Conservation (phyloP, 2,329 filamentous ascomycete genomes). For the Alternaria alternata region DNA sequence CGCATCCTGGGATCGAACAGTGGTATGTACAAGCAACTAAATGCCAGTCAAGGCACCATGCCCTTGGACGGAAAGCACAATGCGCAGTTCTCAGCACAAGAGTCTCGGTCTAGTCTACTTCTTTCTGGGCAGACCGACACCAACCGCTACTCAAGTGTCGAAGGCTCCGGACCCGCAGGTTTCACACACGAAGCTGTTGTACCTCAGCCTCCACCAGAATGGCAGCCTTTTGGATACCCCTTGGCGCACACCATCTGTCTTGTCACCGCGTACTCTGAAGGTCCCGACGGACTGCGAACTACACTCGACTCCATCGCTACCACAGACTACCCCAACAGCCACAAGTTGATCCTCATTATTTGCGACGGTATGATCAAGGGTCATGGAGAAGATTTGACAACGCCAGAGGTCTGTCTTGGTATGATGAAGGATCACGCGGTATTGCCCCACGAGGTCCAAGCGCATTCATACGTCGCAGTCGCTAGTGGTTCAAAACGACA, state of each 20-base stretch:
- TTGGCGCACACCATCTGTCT: slow-evolving; percentile 92
- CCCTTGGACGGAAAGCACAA: slow-evolving; percentile 52
- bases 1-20: slow-evolving; percentile 72
- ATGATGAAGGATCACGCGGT: slow-evolving; percentile 96
- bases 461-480: slow-evolving; percentile 96
- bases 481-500: slow-evolving; percentile 95
- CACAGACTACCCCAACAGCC: slow-evolving; percentile 98
- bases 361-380: slow-evolving; percentile 99
- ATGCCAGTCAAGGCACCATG: slow-evolving; percentile 65
- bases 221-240: slow-evolving; percentile 96
- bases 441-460: slow-evolving; percentile 79
- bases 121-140: slow-evolving; percentile 54
- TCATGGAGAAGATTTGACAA: slow-evolving; percentile 83
- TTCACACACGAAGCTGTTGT: slow-evolving; percentile 97
- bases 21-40: slow-evolving; percentile 72
- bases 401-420: slow-evolving; percentile 84
- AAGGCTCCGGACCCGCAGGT: slow-evolving; percentile 83
- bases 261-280: slow-evolving; percentile 97
- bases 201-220: slow-evolving; percentile 93
- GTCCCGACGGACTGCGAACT: slow-evolving; percentile 88
- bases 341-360: slow-evolving; percentile 95
- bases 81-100: slow-evolving; percentile 29
- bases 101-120: slow-evolving; percentile 55
- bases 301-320: slow-evolving; percentile 96
- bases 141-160: slow-evolving; percentile 63